Conservation (phyloP, 2,329 filamentous ascomycete species). For the Metarhizium rileyi region DNA sequence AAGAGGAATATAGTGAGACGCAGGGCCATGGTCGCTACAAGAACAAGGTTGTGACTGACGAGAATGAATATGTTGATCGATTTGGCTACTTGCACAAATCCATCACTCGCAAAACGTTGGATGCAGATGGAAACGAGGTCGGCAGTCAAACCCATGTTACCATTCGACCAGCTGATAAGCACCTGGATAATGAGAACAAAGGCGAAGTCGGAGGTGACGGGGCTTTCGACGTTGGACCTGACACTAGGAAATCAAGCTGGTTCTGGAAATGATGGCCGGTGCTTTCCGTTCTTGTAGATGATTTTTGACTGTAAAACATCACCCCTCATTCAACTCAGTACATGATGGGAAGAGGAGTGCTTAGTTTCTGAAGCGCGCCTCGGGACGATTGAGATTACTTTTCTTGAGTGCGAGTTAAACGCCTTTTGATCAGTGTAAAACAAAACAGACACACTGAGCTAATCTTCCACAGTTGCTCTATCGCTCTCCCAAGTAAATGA, state of each 20-base stretch:
- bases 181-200: constrained; percentile 9
- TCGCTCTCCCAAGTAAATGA: background rate
- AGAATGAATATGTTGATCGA: constrained; percentile 32
- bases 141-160: constrained; percentile 26
- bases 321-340: background rate
- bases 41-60: constrained; percentile 24
- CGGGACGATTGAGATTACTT: background rate
- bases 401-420: background rate
- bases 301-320: background rate
- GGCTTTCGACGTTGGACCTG: background rate
- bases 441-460: background rate
- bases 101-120: constrained; percentile 28
- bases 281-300: background rate
- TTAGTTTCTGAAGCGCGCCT: background rate
- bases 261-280: constrained; percentile 26
- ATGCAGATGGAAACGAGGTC: constrained; percentile 32
- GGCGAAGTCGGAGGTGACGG: background rate
- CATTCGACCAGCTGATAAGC: constrained; percentile 19
- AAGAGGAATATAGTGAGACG: constrained; percentile 7
- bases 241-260: constrained; percentile 24
- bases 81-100: constrained; percentile 34
- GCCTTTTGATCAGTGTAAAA: background rate
- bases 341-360: background rate
- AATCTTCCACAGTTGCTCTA: background rate
- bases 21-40: constrained; percentile 13